A percentile compares a stretch with the other conserved stretches of the same genome.
phyloP scores from a whole-genome alignment of 2,329 filamentous ascomycete species.

The Ophiocordyceps camponoti-floridani region DNA sequence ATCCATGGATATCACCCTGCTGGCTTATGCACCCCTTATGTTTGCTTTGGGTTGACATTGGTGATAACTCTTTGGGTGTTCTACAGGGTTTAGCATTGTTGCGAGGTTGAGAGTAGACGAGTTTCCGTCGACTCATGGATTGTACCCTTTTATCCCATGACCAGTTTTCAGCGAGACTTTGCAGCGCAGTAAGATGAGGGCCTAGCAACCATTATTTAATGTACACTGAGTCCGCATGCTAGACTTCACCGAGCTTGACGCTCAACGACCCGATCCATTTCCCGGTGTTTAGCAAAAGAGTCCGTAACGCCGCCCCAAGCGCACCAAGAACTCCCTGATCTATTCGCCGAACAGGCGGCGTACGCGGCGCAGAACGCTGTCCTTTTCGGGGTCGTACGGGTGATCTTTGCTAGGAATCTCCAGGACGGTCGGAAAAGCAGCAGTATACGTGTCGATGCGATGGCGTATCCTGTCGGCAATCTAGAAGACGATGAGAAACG shows the following conservation, averaged over 20 bases:
- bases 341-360: slow-evolving; percentile 51
- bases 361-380: slow-evolving; percentile 86
- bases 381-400: slow-evolving; percentile 96
- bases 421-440: slow-evolving; percentile 87
- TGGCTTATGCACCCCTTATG: neutral
- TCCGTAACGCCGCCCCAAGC: neutral
- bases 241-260: too few species aligned
- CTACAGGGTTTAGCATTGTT: too few species aligned
- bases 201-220: too few species aligned
- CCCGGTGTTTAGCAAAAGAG: neutral
- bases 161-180: too few species aligned
- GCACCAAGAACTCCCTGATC: slow-evolving; percentile 1
- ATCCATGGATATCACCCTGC: neutral
- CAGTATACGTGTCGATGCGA: slow-evolving; percentile 77
- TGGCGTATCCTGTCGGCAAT: slow-evolving; percentile 87
- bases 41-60: too few species aligned
- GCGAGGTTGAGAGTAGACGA: too few species aligned
- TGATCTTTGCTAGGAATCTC: slow-evolving; percentile 99
- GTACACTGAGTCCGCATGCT: too few species aligned
- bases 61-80: too few species aligned
- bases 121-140: too few species aligned
- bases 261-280: neutral
- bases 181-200: too few species aligned
- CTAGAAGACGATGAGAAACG: slow-evolving; percentile 28
- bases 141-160: too few species aligned